Evolutionary conservation across 345 rosid species (phyloP).

Genomic region (Lepidium sativum): DNA sequence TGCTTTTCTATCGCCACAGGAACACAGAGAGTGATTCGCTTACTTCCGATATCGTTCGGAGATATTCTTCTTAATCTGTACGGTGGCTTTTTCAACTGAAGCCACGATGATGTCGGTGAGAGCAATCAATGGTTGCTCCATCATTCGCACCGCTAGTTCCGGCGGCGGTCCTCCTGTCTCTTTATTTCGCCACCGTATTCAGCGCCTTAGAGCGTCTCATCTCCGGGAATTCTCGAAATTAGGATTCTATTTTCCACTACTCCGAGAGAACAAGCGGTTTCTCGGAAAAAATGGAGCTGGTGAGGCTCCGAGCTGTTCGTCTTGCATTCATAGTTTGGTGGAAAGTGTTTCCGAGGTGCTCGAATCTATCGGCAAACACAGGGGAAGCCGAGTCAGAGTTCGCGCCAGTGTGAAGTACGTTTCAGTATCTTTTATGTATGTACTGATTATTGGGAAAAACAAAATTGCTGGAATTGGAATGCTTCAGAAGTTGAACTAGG

Average conservation of each 20-base stretch:
- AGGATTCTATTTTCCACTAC: conserved; percentile 13
- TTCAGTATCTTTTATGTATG: background rate
- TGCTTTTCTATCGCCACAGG: conserved; percentile 16
- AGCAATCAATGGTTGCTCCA: conserved; percentile 39
- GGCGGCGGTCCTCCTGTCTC: conserved; percentile 34
- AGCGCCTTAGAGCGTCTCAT: conserved; percentile 30
- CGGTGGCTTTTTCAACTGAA: conserved; percentile 6
- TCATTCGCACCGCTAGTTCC: conserved; percentile 38
- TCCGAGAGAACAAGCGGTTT: conserved; percentile 23
- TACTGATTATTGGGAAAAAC: background rate
- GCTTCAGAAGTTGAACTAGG: background rate
- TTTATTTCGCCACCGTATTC: conserved; percentile 30
- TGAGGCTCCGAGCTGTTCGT: conserved; percentile 22
- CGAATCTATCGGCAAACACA: conserved; percentile 34
- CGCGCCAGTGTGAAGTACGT: conserved; percentile 64
- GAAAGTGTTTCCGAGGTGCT: conserved; percentile 64
- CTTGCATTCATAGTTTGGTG: conserved; percentile 51
- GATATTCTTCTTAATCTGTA: background rate
- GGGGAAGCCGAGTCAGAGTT: conserved; percentile 28
- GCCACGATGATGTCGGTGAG: conserved; percentile 48
- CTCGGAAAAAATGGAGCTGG: background rate
- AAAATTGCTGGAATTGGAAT: background rate
- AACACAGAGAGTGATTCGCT: conserved; percentile 1
- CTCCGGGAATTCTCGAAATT: conserved; percentile 29
- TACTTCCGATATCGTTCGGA: conserved; percentile 18